These are phyloP conservation scores for Nephelium lappaceum DNA, from an alignment of 345 rosid species.

Conservation along the genomic window DNA sequence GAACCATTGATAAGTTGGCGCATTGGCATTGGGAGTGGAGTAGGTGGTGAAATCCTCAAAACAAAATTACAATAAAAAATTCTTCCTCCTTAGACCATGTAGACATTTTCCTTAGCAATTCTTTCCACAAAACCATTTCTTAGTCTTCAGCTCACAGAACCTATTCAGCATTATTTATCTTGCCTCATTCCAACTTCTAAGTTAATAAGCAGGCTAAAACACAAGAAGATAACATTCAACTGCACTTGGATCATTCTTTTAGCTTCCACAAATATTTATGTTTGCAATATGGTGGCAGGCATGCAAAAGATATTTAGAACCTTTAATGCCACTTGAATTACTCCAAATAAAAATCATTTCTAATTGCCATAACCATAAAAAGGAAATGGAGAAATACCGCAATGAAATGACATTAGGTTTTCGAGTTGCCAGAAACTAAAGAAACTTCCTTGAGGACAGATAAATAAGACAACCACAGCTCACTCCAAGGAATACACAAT, in stretches of 20 bases:
- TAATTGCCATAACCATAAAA: background rate
- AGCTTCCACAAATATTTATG: background rate
- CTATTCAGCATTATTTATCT: conserved; percentile 2
- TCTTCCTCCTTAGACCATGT: background rate
- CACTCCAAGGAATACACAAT: background rate
- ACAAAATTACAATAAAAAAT: background rate
- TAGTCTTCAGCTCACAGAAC: conserved; percentile 12
- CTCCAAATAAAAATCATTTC: background rate
- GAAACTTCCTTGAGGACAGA: background rate
- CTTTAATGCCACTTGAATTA: background rate
- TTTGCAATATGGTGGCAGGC: background rate
- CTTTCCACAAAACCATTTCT: conserved; percentile 1
- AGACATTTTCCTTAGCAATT: background rate
- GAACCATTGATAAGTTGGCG: background rate
- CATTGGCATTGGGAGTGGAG: background rate
- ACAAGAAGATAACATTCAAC: background rate
- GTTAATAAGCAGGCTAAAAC: background rate
- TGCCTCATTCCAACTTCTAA: conserved; percentile 10
- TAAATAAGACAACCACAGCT: background rate
- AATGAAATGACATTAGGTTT: background rate
- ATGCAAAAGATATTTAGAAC: background rate
- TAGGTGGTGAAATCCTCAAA: background rate
- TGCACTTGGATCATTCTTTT: background rate
- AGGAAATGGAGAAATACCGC: background rate
- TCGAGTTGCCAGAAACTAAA: conserved; percentile 2